Percentiles rank a stretch among this genome's conserved stretches.
Conservation (phyloP, 331 rosid species). For the Ulmus americana region DNA sequence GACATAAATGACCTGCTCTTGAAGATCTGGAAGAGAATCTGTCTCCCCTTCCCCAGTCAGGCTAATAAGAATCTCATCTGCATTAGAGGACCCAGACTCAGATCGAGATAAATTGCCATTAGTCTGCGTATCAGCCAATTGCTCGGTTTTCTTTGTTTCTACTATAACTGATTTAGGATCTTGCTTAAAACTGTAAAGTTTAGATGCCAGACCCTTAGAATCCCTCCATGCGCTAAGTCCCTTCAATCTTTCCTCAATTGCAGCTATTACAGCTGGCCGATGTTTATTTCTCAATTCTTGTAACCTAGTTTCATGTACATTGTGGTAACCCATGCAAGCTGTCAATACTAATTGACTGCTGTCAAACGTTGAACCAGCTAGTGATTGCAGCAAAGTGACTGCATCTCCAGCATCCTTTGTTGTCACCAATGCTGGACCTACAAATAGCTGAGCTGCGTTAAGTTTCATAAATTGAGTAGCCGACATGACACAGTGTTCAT, state of each 20-base stretch:
- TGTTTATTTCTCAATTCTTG: slow-evolving; percentile 81
- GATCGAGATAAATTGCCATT: slow-evolving; percentile 56
- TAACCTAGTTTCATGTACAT: slow-evolving; percentile 69
- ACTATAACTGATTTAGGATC: slow-evolving; percentile 48
- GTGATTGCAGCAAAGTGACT: slow-evolving; percentile 89
- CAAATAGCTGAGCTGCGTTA: slow-evolving; percentile 42
- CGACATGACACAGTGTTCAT: slow-evolving; percentile 12
- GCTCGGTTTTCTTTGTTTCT: slow-evolving; percentile 43
- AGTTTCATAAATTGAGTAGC: slow-evolving; percentile 28
- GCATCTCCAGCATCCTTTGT: slow-evolving; percentile 99
- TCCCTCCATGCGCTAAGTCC: slow-evolving; percentile 76
- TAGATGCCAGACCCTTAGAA: slow-evolving; percentile 85
- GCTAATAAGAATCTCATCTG: slow-evolving; percentile 69
- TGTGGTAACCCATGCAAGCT: slow-evolving; percentile 97
- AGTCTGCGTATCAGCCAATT: slow-evolving; percentile 27
- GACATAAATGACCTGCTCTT: slow-evolving; percentile 65
- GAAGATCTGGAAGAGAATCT: slow-evolving; percentile 74
- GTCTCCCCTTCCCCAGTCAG: slow-evolving; percentile 77
- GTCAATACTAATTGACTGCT: slow-evolving; percentile 97
- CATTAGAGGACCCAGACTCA: slow-evolving; percentile 84
- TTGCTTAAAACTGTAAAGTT: slow-evolving; percentile 71
- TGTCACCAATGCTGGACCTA: slow-evolving; percentile 97
- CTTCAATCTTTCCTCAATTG: slow-evolving; percentile 87
- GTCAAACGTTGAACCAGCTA: slow-evolving; percentile 97
- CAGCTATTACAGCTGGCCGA: slow-evolving; percentile 66